phyloP scores from a whole-genome alignment of 179 eudicot species.

The Pouteria campechiana region DNA sequence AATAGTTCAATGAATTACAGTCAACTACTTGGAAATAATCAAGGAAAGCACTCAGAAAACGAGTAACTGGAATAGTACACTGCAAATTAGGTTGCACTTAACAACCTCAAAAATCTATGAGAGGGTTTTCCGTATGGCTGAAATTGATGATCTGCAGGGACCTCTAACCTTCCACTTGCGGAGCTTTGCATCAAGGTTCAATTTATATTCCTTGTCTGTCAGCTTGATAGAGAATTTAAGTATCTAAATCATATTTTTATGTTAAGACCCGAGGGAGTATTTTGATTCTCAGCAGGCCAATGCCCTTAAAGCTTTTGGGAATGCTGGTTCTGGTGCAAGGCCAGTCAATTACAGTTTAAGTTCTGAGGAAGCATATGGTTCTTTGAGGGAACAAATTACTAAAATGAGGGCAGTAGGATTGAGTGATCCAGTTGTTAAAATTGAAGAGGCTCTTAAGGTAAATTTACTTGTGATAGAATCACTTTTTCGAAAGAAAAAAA shows the following conservation, averaged over 20 bases:
- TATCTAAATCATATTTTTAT: slow-evolving; percentile 3
- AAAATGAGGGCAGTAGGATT: slow-evolving; percentile 46
- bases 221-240: background rate
- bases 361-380: slow-evolving; percentile 54
- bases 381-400: slow-evolving; percentile 37
- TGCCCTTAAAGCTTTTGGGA: slow-evolving; percentile 57
- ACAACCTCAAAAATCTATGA: no score
- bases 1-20: no score
- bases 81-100: no score
- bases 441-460: slow-evolving; percentile 83
- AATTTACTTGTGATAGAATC: background rate
- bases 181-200: slow-evolving; percentile 86
- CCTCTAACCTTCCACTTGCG: slow-evolving; percentile 78
- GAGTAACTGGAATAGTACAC: no score
- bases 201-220: background rate
- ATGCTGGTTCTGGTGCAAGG: slow-evolving; percentile 33
- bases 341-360: slow-evolving; percentile 37
- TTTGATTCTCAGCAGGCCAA: slow-evolving; percentile 94
- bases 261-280: slow-evolving; percentile 94
- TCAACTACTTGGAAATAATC: no score
- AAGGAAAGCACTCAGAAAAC: no score
- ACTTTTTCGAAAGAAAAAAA: no score
- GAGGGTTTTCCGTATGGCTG: slow-evolving; percentile 61
- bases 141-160: slow-evolving; percentile 95
- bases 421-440: slow-evolving; percentile 47